Base-by-base conservation (phyloP, 1,139 yeast genomes). In the Zhuliangozyma blackwelliae region DNA sequence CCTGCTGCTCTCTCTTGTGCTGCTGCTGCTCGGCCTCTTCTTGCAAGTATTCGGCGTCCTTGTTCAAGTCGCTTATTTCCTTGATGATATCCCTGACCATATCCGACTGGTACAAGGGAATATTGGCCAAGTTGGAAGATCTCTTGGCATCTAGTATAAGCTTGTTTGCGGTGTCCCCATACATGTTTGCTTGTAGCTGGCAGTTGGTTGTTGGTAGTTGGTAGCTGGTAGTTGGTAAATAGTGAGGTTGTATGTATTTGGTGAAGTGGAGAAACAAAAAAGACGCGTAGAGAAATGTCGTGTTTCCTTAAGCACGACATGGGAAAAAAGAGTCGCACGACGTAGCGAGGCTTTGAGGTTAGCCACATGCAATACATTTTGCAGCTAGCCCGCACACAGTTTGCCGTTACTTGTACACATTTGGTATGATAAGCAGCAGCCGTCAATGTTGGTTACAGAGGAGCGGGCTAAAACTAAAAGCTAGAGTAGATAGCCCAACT, bases 151-250 rank as follows among this genome's bases (percentile, higher is more conserved):
- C 97, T 29, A 81, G 68, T 3, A 87, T 73, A 22, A 92, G 75
- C 55, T 92, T 92, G 42, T 80, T 77, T 1, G 94, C 96, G 3
- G 76, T 54, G 50, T 90, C 97, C 26, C 97, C 97, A 52, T 87
- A 86, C 98, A 92, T 92, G 22, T 27, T 31, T 16, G 16, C 16
- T 16, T 16, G 16, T 16, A 16, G 16, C n/a, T 16, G 4, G 16
- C 4, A 16, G 16, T 4, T 16, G n/a, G n/a, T n/a, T n/a, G n/a
- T n/a, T n/a, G n/a, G n/a, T n/a, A n/a, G n/a, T n/a, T 16, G 4
- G 16, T 16, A 16, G 16, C 16, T 16, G n/a, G n/a, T n/a, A n/a
- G n/a, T n/a, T 16, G 4, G 16, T 16, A 16, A 4, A 3, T 16
- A n/a, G n/a, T 16, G 16, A 16, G 16, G 4, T 4, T 16, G 16